Evolutionary conservation across 1,139 yeast genomes (phyloP).

Genomic region (Saccharomycopsis hybrid): DNA sequence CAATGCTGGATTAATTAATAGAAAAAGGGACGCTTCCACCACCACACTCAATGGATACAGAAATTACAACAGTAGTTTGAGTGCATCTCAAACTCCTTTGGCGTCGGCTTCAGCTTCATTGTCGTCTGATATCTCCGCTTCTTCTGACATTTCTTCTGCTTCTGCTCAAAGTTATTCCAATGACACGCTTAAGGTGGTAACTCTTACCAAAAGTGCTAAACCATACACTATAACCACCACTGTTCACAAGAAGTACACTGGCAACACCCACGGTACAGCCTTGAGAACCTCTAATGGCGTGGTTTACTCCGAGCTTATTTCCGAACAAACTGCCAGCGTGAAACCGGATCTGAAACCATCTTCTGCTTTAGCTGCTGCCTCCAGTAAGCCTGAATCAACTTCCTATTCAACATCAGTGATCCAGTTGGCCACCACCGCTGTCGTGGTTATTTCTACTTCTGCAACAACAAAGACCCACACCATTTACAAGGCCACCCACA

Average conservation of each 20-base stretch:
- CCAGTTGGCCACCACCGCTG: conserved; percentile 5
- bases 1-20: no score
- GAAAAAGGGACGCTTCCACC: no score
- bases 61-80: no score
- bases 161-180: no score
- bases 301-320: conserved; percentile 10
- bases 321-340: not conserved
- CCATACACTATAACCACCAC: not conserved
- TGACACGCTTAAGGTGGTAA: no score
- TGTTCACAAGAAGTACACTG: conserved; percentile 1
- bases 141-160: no score
- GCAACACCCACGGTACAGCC: not conserved
- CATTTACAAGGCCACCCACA: conserved; percentile 23
- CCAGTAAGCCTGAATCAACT: not conserved
- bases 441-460: conserved; percentile 11
- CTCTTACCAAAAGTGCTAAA: no score
- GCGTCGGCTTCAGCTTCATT: no score
- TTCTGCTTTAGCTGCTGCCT: not conserved
- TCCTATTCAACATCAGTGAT: not conserved
- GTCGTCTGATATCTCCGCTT: no score
- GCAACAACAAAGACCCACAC: conserved; percentile 26
- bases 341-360: not conserved
- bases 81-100: no score
- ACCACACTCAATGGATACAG: no score
- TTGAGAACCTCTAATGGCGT: conserved; percentile 13